Percentiles rank a stretch among this genome's conserved stretches.
These are phyloP conservation scores for Wickerhamomyces chaumierensis DNA, from an alignment of 805 yeast genomes.

Conservation along the genomic window DNA sequence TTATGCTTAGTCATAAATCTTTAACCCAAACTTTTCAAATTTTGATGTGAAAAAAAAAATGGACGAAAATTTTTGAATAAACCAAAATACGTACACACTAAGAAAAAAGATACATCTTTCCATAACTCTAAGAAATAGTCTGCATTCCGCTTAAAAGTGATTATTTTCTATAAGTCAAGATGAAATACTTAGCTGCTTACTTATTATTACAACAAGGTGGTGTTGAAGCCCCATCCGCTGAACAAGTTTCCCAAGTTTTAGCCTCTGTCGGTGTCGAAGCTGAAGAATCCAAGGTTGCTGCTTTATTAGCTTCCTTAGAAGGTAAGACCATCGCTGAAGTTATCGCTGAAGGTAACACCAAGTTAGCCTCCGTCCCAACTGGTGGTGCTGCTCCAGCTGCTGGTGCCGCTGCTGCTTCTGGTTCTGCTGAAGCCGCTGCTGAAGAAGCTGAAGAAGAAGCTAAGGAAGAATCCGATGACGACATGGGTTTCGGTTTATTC, in stretches of 20 bases:
- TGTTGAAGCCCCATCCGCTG: slow-evolving; percentile 70
- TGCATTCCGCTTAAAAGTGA: not conserved
- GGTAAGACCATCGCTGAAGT: slow-evolving; percentile 66
- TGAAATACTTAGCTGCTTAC: slow-evolving; percentile 85
- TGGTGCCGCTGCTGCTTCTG: slow-evolving; percentile 44
- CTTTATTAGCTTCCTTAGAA: slow-evolving; percentile 63
- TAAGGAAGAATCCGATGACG: slow-evolving; percentile 53
- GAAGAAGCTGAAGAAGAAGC: slow-evolving; percentile 63
- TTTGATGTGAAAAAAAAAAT: not conserved
- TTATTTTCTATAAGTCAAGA: not conserved
- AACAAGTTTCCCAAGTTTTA: slow-evolving; percentile 61
- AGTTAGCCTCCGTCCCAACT: slow-evolving; percentile 72
- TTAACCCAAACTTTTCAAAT: not conserved
- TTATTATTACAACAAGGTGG: slow-evolving; percentile 85
- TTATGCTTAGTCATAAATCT: not conserved
- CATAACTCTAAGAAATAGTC: not conserved
- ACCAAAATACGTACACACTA: not conserved
- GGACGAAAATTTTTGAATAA: not conserved
- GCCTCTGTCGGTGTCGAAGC: slow-evolving; percentile 73
- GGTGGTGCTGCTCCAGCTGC: slow-evolving; percentile 69
- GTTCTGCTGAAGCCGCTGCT: slow-evolving; percentile 53
- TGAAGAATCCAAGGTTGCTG: slow-evolving; percentile 63
- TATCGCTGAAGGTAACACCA: slow-evolving; percentile 71
- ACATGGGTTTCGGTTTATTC: slow-evolving; percentile 96
- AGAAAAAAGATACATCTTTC: not conserved